Percentiles rank a stretch among this genome's conserved stretches.
phyloP scores from a whole-genome alignment of 2,329 filamentous ascomycete species.

The Aureobasidium subglaciale region DNA sequence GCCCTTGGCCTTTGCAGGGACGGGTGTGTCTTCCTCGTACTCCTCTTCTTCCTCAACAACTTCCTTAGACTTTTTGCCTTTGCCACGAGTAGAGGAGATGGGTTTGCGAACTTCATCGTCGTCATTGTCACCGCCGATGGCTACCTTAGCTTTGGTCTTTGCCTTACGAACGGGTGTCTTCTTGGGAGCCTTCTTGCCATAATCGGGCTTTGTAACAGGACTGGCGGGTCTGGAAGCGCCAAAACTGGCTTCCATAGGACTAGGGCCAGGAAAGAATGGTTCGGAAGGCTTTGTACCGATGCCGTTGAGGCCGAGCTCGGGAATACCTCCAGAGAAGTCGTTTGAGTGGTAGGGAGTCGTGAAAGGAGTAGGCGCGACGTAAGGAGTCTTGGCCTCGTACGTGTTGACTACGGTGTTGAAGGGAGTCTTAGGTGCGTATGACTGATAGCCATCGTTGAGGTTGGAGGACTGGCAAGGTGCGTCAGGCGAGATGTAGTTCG shows the following conservation, averaged over 20 bases:
- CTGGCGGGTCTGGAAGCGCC: neutral
- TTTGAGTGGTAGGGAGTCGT: neutral
- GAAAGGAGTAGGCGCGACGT: neutral
- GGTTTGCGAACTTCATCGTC: neutral
- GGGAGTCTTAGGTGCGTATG: neutral
- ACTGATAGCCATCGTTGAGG: neutral
- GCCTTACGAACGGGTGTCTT: neutral
- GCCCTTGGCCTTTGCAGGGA: neutral
- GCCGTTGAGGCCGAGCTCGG: neutral
- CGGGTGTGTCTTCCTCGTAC: neutral
- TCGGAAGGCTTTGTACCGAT: neutral
- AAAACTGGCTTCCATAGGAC: neutral
- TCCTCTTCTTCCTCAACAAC: neutral
- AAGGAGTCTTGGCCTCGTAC: neutral
- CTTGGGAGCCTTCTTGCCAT: neutral
- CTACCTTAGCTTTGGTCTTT: neutral
- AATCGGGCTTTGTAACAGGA: neutral
- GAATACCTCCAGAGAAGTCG: neutral
- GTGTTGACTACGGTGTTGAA: neutral
- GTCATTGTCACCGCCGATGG: neutral
- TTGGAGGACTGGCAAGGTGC: neutral
- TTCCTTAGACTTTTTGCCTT: neutral
- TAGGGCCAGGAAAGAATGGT: neutral
- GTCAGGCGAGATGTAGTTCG: neutral
- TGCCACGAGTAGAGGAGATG: neutral